Base-by-base conservation (phyloP, 2,329 filamentous ascomycete species). In the Aaosphaeria arxii region DNA sequence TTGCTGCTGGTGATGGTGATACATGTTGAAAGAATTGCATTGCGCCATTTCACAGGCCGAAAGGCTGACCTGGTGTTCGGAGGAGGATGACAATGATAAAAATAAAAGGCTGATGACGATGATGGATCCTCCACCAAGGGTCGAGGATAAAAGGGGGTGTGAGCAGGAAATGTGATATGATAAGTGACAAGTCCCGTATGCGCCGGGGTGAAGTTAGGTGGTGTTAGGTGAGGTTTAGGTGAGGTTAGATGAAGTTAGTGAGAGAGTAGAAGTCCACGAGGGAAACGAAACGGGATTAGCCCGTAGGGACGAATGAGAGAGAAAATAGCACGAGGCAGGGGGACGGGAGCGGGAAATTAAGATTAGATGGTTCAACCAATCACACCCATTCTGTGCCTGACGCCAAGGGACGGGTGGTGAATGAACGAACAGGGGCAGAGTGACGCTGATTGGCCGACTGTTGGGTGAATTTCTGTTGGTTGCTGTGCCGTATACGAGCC, bases 291-390 rank as follows among this genome's bases (percentile, higher is more conserved):
- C 33, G 9, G n/a, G 43, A 45, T 32, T 39, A 47, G 44, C 45
- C 43, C 17, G 30, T 24, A 24, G 3, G 17, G 17, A 24, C 17
- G 17, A 24, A 42, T 46, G 40, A 40, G 40, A 41, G 43, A 45
- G 38, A 50, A 53, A 52, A 57, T 57, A 62, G 61, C 57, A 53
- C 45, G 52, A 49, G 56, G 51, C 9, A 9, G 9, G 33, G 33
- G 33, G 4, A 55, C 48, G 51, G 44, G 44, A 49, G 43, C 58
- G 52, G 59, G 56, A 62, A 56, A 61, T 61, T 63, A 50, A 62
- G 55, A 61, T 61, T 63, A 50, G 45, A 61, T 62, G 56, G 50
- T 38, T 42, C 49, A 46, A 45, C 62, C 61, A 66, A 64, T 66
- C 48, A 59, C 28, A 32, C 24, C n/a, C 4, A 5, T n/a, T 24